Conservation (phyloP, 768 basidiomycete genomes). For the Boletus tomentosulus region DNA sequence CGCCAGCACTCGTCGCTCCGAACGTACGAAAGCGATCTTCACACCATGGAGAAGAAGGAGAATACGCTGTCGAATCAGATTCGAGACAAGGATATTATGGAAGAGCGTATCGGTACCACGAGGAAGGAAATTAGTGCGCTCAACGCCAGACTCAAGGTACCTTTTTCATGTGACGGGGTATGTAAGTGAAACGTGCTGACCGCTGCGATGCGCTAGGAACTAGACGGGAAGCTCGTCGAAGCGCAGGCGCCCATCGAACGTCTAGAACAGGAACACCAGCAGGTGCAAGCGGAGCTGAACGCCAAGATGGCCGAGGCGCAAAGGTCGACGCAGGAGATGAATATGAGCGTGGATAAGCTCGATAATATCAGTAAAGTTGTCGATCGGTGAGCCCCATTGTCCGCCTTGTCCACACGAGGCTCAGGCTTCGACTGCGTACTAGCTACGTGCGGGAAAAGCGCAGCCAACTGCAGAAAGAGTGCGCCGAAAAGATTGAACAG, state of each 20-base stretch:
- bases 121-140: conserved; percentile 50
- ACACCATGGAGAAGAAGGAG: conserved; percentile 59
- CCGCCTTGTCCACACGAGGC: background rate
- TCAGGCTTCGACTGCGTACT: background rate
- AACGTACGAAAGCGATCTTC: conserved; percentile 55
- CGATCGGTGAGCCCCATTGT: conserved; percentile 47
- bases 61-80: conserved; percentile 53
- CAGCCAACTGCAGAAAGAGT: conserved; percentile 56
- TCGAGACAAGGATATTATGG: conserved; percentile 53
- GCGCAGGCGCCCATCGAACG: conserved; percentile 62
- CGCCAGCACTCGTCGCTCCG: conserved; percentile 50
- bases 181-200: background rate
- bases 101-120: conserved; percentile 54
- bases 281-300: conserved; percentile 47
- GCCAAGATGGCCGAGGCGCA: conserved; percentile 51
- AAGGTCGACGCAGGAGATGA: conserved; percentile 56
- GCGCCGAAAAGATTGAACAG: conserved; percentile 48
- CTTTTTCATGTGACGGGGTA: background rate
- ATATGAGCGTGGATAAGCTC: conserved; percentile 59
- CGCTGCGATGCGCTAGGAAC: conserved; percentile 41
- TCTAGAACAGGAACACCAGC: conserved; percentile 54
- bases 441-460: conserved; percentile 77
- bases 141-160: conserved; percentile 49
- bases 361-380: conserved; percentile 55
- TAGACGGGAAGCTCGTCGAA: conserved; percentile 56